Percentiles rank a stretch among this genome's conserved stretches.
Evolutionary conservation across 345 rosid species (phyloP).

Genomic region (Brassica carinata): DNA sequence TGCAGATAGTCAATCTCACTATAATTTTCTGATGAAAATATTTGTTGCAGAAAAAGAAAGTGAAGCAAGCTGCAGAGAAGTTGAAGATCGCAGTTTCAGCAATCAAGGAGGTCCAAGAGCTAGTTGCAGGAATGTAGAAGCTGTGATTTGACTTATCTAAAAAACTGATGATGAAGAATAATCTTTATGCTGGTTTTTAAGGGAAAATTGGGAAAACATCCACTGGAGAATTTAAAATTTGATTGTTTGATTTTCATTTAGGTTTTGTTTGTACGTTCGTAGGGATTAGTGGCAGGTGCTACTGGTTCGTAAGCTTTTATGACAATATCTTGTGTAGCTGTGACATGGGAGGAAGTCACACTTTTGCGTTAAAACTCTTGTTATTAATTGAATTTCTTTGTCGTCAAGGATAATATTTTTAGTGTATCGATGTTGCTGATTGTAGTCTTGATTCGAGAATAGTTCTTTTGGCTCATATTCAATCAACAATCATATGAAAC

Average conservation of each 20-base stretch:
- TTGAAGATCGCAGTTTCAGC: slow-evolving; percentile 25
- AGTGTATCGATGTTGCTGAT: background rate
- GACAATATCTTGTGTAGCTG: background rate
- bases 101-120: slow-evolving; percentile 21
- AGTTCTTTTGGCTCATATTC: background rate
- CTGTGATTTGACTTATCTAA: slow-evolving; percentile 20
- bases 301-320: slow-evolving; percentile 15
- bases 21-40: background rate
- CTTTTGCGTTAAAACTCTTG: background rate
- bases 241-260: slow-evolving; percentile 20
- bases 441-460: background rate
- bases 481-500: background rate
- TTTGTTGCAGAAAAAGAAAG: slow-evolving; percentile 26
- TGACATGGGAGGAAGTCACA: background rate
- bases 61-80: slow-evolving; percentile 39
- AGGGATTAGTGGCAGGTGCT: slow-evolving; percentile 23
- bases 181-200: background rate
- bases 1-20: background rate
- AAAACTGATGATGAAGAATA: background rate
- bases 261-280: slow-evolving; percentile 30
- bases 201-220: slow-evolving; percentile 14
- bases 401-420: background rate
- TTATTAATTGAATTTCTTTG: slow-evolving; percentile 11
- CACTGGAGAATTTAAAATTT: slow-evolving; percentile 27
- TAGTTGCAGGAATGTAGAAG: slow-evolving; percentile 32